Evolutionary conservation across 345 rosid genomes (phyloP).

Genomic region (Excoecaria cochinchinensis): DNA sequence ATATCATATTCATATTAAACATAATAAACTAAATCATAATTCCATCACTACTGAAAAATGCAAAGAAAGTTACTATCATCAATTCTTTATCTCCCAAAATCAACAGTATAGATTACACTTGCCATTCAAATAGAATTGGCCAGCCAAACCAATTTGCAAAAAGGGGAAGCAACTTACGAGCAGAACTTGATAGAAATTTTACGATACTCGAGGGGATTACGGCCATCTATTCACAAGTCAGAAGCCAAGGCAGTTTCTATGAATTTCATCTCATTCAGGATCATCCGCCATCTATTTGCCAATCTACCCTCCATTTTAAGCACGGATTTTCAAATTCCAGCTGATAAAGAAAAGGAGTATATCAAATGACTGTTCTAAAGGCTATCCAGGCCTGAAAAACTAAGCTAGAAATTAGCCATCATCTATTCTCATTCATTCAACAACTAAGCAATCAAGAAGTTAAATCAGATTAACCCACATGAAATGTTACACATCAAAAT

Average conservation of each 20-base stretch:
- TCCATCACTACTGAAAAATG: background rate
- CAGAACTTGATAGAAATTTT: slow-evolving; percentile 83
- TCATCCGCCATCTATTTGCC: slow-evolving; percentile 72
- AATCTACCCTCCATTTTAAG: slow-evolving; percentile 66
- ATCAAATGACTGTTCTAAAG: no score
- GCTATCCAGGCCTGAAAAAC: slow-evolving; percentile 12
- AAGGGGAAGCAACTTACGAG: slow-evolving; percentile 42
- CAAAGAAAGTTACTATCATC: background rate
- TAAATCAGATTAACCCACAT: background rate
- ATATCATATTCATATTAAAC: no score
- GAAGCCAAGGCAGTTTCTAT: slow-evolving; percentile 76
- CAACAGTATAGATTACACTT: background rate
- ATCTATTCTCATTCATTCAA: background rate
- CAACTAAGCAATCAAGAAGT: background rate
- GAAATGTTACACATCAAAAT: background rate
- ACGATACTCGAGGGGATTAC: slow-evolving; percentile 79
- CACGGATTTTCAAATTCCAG: background rate
- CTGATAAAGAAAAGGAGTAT: no score
- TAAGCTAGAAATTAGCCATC: background rate
- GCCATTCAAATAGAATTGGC: background rate
- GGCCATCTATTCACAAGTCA: slow-evolving; percentile 84
- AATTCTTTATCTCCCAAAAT: background rate
- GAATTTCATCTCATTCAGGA: slow-evolving; percentile 82
- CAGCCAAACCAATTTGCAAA: background rate
- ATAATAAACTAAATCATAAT: background rate